Conservation (phyloP, 345 rosid species). For the Hibiscus tridactylites region DNA sequence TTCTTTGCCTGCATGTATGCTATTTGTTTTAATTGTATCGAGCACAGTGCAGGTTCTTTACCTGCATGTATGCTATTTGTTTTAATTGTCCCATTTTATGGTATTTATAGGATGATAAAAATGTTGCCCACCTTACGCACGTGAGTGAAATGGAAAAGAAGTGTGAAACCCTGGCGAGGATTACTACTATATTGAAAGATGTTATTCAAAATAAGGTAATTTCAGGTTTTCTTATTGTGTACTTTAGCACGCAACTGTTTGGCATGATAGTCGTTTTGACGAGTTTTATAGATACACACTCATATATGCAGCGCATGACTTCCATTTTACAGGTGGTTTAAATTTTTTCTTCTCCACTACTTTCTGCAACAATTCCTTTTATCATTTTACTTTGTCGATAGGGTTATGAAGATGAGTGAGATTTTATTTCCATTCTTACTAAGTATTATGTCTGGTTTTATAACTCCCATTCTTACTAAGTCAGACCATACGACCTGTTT, state of each 20-base stretch:
- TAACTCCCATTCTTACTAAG: background rate
- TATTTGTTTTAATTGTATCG: background rate
- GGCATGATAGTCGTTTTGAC: background rate
- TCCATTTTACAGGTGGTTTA: background rate
- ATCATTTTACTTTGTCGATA: background rate
- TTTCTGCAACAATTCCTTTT: background rate
- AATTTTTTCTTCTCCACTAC: background rate
- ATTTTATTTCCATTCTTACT: background rate
- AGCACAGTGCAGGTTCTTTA: background rate
- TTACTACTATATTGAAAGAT: slow-evolving; percentile 84
- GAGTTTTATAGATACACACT: background rate
- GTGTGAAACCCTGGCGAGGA: slow-evolving; percentile 78
- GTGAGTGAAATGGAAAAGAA: slow-evolving; percentile 95
- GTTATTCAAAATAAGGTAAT: slow-evolving; percentile 96
- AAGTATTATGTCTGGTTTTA: slow-evolving; percentile 15
- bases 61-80: background rate
- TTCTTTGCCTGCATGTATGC: background rate
- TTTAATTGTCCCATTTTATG: slow-evolving; percentile 2
- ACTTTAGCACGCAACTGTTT: background rate
- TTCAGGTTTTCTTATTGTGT: background rate
- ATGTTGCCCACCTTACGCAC: slow-evolving; percentile 92
- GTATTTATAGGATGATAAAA: slow-evolving; percentile 71
- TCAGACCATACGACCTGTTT: background rate
- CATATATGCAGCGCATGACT: background rate
- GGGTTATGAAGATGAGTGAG: background rate